Evolutionary conservation across 176 grass and related monocot species (phyloP), one percentile per base, ranked within the genome.

Genomic region (Pontederia crassipes): DNA sequence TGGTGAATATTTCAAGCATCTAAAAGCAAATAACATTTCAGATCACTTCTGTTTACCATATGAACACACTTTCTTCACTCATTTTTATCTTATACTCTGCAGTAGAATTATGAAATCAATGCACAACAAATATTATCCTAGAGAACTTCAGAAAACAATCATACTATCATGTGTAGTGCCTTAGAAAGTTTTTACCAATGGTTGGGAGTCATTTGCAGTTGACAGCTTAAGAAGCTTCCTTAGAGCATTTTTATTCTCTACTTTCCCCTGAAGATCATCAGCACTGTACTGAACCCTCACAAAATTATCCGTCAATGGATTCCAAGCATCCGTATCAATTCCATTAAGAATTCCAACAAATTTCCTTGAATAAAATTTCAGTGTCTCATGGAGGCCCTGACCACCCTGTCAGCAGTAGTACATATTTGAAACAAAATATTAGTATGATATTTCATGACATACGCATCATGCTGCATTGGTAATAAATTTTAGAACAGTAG

Each of bases 291-390:
- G 86, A 45, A 72, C 75, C 55, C 80, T 76, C 18, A 97, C 51
- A 78, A 80, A 75, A 58, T 65, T 87, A 78, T 97, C 92, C 13
- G 70, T 87, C 48, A 64, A 77, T 59, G 92, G 87, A 80, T 97
- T 97, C 92, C 92, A 97, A 64, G 83, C 86, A 65, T 88, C 92
- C 1, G 81, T 88, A 78, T 97, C 92, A 4, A 97, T 97, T 67
- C 87, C 87, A 73, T 97, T 97, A 74, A 97, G 83, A 75, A 97
- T 84, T 50, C 92, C 92, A 46, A 91, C 58, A 78, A 97, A 97
- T 81, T 97, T 97, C 74, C 72, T 97, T 11, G 87, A 87, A 74
- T 84, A 79, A 65, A 77, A 62, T 88, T 87, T 88, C 18, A 97
- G 76, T 62, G 87, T 84, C 69, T 80, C 72, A 66, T 97, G 86